Conservation (phyloP, 2,329 filamentous ascomycete species). For the Fusarium floridanum region DNA sequence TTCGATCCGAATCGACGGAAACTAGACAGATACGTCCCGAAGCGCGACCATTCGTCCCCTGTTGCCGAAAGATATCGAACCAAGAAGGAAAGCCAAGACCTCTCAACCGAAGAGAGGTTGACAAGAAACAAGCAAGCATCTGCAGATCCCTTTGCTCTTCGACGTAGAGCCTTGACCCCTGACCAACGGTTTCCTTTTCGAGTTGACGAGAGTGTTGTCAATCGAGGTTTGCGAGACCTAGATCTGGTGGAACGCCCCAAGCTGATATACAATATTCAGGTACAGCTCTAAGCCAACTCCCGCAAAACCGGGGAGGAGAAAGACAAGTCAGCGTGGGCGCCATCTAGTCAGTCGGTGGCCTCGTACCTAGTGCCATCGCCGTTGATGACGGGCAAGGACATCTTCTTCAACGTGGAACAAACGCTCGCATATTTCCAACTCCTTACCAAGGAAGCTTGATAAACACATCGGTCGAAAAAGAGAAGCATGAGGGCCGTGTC, state of each 20-base stretch:
- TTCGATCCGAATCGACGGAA: conserved; percentile 28
- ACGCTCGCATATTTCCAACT: conserved; percentile 74
- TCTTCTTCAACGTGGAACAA: conserved; percentile 77
- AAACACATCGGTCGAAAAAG: conserved; percentile 69
- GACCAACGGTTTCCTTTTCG: conserved; percentile 28
- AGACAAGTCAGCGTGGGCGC: conserved; percentile 74
- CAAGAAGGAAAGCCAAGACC: conserved; percentile 56
- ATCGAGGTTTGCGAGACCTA: conserved; percentile 26
- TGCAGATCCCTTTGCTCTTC: conserved; percentile 57
- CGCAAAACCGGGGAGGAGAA: conserved; percentile 43
- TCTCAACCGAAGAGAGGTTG: conserved; percentile 60
- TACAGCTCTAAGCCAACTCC: conserved; percentile 43
- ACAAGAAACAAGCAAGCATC: conserved; percentile 57
- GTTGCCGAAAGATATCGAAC: conserved; percentile 61
- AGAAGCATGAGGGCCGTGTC: conserved; percentile 79
- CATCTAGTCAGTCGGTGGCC: conserved; percentile 83
- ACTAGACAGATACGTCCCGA: conserved; percentile 66
- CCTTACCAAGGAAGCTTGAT: conserved; percentile 59
- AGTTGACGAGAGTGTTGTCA: conserved; percentile 26
- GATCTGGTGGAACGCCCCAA: background rate
- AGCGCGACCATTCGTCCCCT: conserved; percentile 52
- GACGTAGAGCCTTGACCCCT: conserved; percentile 37
- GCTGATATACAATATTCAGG: conserved; percentile 35
- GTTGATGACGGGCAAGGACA: conserved; percentile 74
- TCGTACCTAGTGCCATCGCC: conserved; percentile 66